Evolutionary conservation across 495 filamentous ascomycete genomes (phyloP).

Genomic region (Podospora pseudopauciseta): DNA sequence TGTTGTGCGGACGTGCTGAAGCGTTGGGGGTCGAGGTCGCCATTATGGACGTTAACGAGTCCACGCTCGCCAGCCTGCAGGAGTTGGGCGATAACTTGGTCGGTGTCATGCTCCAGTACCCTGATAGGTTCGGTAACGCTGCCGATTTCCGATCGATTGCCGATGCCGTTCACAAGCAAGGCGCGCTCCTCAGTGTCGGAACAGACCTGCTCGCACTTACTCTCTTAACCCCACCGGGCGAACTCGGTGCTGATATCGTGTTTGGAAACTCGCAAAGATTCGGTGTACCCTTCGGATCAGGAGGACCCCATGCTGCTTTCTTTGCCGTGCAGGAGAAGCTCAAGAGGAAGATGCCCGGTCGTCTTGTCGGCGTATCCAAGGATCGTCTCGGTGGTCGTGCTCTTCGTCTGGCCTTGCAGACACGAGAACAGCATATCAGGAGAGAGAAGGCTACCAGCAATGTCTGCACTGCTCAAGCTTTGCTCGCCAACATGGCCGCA

Average conservation of each 20-base stretch:
- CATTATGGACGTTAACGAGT: conserved; percentile 64
- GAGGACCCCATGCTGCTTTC: conserved; percentile 96
- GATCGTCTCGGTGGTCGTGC: conserved; percentile 82
- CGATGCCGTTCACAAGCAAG: conserved; percentile 72
- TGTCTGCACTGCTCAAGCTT: conserved; percentile 93
- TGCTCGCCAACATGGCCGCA: conserved; percentile 95
- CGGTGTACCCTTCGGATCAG: conserved; percentile 90
- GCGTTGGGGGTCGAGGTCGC: conserved; percentile 86
- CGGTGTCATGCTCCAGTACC: conserved; percentile 92
- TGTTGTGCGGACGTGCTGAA: conserved; percentile 83
- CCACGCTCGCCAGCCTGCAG: conserved; percentile 60
- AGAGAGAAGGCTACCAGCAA: conserved; percentile 98
- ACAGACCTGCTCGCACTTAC: conserved; percentile 92
- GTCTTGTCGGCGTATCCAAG: conserved; percentile 89
- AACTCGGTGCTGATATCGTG: conserved; percentile 95
- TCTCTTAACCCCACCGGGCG: conserved; percentile 83
- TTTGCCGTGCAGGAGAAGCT: conserved; percentile 90
- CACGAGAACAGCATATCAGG: conserved; percentile 94
- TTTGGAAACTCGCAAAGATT: conserved; percentile 95
- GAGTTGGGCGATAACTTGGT: conserved; percentile 78
- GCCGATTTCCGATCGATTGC: conserved; percentile 70
- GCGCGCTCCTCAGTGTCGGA: conserved; percentile 81
- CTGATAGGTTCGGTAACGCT: conserved; percentile 82
- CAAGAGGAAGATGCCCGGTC: conserved; percentile 94
- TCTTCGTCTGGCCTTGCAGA: conserved; percentile 87